Percentiles rank a stretch among this genome's conserved stretches.
phyloP scores from a whole-genome alignment of 192 early-diverging fungal species.

The Phlyctochytrium planicorne region DNA sequence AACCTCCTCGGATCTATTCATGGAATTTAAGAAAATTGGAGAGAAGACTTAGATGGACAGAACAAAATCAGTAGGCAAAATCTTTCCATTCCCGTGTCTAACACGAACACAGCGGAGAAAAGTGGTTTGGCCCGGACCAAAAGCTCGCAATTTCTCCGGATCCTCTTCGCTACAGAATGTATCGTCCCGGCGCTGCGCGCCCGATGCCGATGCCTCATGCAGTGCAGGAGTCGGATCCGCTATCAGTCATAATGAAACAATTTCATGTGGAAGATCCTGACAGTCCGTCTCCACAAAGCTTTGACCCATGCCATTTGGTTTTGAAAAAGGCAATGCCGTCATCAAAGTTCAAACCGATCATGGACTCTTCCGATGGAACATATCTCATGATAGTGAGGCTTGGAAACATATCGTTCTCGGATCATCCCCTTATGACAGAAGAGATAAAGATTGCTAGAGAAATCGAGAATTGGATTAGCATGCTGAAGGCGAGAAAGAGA shows the following conservation, averaged over 20 bases:
- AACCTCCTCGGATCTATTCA: slow-evolving; percentile 15
- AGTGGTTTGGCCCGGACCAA: slow-evolving; percentile 30
- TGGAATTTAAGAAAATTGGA: slow-evolving; percentile 27
- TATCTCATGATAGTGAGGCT: slow-evolving; percentile 44
- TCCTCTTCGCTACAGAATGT: slow-evolving; percentile 18
- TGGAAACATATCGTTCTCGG: slow-evolving; percentile 24
- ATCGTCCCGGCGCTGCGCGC: slow-evolving; percentile 24
- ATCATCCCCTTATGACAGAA: slow-evolving; percentile 51
- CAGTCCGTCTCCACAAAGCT: background rate
- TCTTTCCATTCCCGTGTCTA: background rate
- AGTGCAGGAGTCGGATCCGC: background rate
- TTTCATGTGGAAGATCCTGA: background rate
- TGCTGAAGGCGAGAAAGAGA: slow-evolving; percentile 29
- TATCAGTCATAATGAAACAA: background rate
- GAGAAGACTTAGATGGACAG: slow-evolving; percentile 12
- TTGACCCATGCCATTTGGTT: slow-evolving; percentile 15
- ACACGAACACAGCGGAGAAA: slow-evolving; percentile 15
- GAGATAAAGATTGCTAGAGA: slow-evolving; percentile 41
- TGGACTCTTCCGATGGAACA: slow-evolving; percentile 12
- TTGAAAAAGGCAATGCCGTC: slow-evolving; percentile 10
- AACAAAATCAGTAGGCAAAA: slow-evolving; percentile 20
- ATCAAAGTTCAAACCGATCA: slow-evolving; percentile 9
- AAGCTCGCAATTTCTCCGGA: slow-evolving; percentile 12
- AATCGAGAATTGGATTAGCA: slow-evolving; percentile 34
- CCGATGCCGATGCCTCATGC: slow-evolving; percentile 20